Percentiles rank a stretch among this genome's conserved stretches.
Evolutionary conservation across 768 basidiomycete species (phyloP).

Genomic region (Termitomyces sp.): DNA sequence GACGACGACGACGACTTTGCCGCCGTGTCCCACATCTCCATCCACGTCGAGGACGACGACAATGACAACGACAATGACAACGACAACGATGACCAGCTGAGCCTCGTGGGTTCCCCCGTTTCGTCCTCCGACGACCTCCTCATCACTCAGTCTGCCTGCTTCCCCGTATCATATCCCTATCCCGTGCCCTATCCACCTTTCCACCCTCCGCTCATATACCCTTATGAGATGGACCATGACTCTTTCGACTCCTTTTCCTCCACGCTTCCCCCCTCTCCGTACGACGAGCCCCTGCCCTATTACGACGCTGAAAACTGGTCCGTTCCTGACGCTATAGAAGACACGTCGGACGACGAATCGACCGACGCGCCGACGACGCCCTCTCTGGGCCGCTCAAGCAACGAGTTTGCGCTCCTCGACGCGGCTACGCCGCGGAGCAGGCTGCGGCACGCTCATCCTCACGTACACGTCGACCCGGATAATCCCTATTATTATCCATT

Average conservation of each 20-base stretch:
- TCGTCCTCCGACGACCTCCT: conserved; percentile 74
- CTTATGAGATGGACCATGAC: conserved; percentile 37
- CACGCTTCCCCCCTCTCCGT: conserved; percentile 11
- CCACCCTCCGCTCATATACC: conserved; percentile 50
- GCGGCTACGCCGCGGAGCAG: conserved; percentile 46
- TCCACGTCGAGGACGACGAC: conserved; percentile 50
- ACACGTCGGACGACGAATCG: conserved; percentile 78
- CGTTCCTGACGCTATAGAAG: conserved; percentile 78
- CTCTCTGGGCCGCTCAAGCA: conserved; percentile 50
- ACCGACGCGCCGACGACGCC: conserved; percentile 61
- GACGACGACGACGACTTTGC: conserved; percentile 58
- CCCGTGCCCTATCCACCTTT: conserved; percentile 61
- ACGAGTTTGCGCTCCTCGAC: conserved; percentile 47
- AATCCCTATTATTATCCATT: conserved; percentile 59
- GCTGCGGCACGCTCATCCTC: conserved; percentile 40
- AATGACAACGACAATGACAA: conserved; percentile 34
- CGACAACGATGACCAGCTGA: conserved; percentile 43
- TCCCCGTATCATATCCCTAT: conserved; percentile 55
- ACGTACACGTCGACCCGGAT: conserved; percentile 58
- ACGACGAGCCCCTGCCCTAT: conserved; percentile 58
- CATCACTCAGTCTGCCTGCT: conserved; percentile 36
- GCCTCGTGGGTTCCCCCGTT: conserved; percentile 63
- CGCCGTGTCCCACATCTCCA: conserved; percentile 37
- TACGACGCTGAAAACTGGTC: conserved; percentile 63
- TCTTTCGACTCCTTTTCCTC: conserved; percentile 43